Base-by-base conservation (phyloP, 2,329 filamentous ascomycete genomes). In the Penicillium psychrosexuale region DNA sequence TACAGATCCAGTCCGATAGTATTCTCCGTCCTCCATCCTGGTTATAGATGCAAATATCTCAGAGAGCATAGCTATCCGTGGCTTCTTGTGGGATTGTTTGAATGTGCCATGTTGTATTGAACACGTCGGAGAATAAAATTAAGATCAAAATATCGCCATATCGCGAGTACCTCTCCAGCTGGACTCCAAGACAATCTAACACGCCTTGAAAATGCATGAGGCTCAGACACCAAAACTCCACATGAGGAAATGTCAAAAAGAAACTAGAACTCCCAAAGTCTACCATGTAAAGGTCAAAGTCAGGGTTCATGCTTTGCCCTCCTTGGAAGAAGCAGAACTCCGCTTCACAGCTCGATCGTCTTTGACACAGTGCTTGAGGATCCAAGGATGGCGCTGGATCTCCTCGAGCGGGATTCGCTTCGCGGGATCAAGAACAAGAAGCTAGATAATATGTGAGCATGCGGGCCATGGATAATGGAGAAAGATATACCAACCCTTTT, bases 381-480 rank as follows among this genome's bases (percentile, higher is more conserved):
- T 96, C 94, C 94, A 99, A 17, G 94, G 93, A 72, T 97, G 94
- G 49, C 82, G 82, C 73, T 93, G 87, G 36, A 97, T 88, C 56
- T 96, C 87, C 15, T 96, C 91, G 11, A 99, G 83, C 3, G 91
- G 84, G 65, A 99, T 89, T 61, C 94, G 83, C 80, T 96, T 96
- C 68, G 96, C 91, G 0, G 94, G 94, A 69, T 97, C 91, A 53
- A 97, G 82, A 19, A 97, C 91, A 40, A 99, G 84, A 37, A 96
- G 79, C 90, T 89, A 73, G 22, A 19, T 45, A 44, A 34, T 52
- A 48, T 49, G 56, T 73, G 55, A 73, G 64, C 17, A 51, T 30
- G 8, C 22, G 17, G 39, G 30, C 15, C 22, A 46, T 47, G 17
- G 31, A 9, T 39, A 11, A 31, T 36, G 8, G 13, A 11, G 27